These are phyloP conservation scores for Calonectria montana DNA, from an alignment of 2,329 filamentous ascomycete genomes.

Conservation along the genomic window DNA sequence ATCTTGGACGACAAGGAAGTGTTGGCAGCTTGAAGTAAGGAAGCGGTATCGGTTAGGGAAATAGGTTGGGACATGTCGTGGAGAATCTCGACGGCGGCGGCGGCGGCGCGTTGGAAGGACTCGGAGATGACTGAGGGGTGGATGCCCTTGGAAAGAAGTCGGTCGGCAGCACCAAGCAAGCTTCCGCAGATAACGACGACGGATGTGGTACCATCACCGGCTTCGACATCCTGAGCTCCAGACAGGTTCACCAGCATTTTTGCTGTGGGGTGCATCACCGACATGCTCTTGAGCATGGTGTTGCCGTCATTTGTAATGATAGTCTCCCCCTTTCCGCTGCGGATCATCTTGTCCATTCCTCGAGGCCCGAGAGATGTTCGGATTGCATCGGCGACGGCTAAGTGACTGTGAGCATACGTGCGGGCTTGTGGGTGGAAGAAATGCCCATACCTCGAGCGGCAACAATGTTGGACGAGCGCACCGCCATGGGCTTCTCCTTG, in stretches of 20 bases:
- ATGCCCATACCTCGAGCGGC: conserved; percentile 83
- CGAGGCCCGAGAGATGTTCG: conserved; percentile 95
- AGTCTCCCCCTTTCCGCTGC: conserved; percentile 94
- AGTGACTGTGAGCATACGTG: conserved; percentile 30
- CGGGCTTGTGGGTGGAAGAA: conserved; percentile 1
- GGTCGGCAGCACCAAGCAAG: conserved; percentile 91
- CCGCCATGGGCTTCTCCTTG: conserved; percentile 99
- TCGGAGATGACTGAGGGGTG: conserved; percentile 98
- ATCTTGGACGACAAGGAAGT: conserved; percentile 99
- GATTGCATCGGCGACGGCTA: conserved; percentile 97
- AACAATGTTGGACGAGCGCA: conserved; percentile 95
- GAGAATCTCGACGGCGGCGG: conserved; percentile 87
- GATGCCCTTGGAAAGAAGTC: conserved; percentile 90
- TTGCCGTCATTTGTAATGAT: conserved; percentile 99
- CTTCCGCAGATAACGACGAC: conserved; percentile 98
- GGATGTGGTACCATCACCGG: conserved; percentile 97
- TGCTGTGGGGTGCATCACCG: conserved; percentile 98
- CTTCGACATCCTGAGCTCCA: conserved; percentile 97
- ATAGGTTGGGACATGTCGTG: conserved; percentile 97
- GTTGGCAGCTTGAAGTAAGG: conserved; percentile 94
- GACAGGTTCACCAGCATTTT: conserved; percentile 99
- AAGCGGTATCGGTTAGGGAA: conserved; percentile 85
- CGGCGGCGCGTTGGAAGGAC: conserved; percentile 94
- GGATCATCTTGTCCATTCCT: conserved; percentile 99
- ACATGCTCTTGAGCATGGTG: conserved; percentile 99